Evolutionary conservation across 441 rosid species (phyloP), one percentile per base, ranked within the genome.

Genomic region (Gossypium schwendimanii): DNA sequence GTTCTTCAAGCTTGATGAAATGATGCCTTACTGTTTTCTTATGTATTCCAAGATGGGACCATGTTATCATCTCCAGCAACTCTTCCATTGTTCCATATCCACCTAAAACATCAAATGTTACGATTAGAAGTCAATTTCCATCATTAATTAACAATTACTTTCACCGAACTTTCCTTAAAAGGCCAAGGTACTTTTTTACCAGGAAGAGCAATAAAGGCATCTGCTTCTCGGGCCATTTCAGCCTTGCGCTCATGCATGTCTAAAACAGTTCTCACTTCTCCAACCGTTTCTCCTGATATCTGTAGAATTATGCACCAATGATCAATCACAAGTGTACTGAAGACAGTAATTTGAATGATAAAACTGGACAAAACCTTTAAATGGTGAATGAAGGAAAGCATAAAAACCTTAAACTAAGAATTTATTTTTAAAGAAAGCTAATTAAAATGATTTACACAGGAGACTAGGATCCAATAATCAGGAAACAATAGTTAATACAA

Each of bases 51-150:
- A 94, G 97, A 81, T 92, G 98, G 68, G 97, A 83, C 98, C 98
- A 94, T 28, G 97, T 91, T 84, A 92, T 94, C 97, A 94, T 94
- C 85, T 94, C 97, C 80, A 94, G 67, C 71, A 89, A 76, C 78
- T 94, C 97, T 83, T 94, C 98, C 98, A 94, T 92, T 9, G 97
- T 92, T 68, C 97, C 97, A 83, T 92, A 94, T 77, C 98, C 98
- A 33, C 98, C 98, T 94, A 81, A 64, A 82, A 58, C 53, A 77
- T 71, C 44, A 63, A 72, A 67, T 50, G 2, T 8, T 50, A 26
- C 11, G 41, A 10, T 28, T 68, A 17, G 60, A 31, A 28, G 14
- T 6, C 39, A 3, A 15, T 8, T 62, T 62, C 59, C 5, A 50
- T 50, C 24, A 24, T 47, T 14, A 14, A n/a, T 62, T 11, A 10